Evolutionary conservation across 805 yeast species (phyloP).

Genomic region (Torulaspora delbrueckii): DNA sequence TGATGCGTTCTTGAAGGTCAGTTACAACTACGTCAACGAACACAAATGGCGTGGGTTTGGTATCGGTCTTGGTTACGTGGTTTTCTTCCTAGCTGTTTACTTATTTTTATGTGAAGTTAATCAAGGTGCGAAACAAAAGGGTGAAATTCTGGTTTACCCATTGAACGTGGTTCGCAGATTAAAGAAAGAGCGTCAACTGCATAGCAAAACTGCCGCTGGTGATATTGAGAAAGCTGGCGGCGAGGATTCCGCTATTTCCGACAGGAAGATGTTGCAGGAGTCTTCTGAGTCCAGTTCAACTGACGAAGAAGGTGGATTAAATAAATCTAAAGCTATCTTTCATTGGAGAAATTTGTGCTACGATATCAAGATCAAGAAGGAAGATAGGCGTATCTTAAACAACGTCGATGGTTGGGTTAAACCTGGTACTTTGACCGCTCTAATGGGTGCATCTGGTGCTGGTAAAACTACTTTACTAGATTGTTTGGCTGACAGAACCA

Average conservation of each 20-base stretch:
- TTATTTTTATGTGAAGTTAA: conserved; percentile 52
- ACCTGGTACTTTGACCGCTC: conserved; percentile 76
- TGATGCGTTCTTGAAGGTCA: conserved; percentile 40
- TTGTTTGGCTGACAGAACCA: conserved; percentile 64
- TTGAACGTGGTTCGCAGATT: conserved; percentile 43
- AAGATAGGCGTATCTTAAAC: conserved; percentile 54
- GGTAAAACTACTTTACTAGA: conserved; percentile 74
- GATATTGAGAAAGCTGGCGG: conserved; percentile 24
- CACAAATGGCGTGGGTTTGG: conserved; percentile 67
- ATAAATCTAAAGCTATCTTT: conserved; percentile 47
- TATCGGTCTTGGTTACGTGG: conserved; percentile 50
- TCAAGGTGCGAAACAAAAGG: conserved; percentile 61
- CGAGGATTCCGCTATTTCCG: conserved; percentile 13
- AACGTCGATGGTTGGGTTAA: conserved; percentile 79
- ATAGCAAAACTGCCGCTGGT: conserved; percentile 25
- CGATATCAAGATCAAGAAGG: conserved; percentile 58
- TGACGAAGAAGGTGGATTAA: conserved; percentile 30
- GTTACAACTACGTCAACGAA: conserved; percentile 42
- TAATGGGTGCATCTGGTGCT: conserved; percentile 77
- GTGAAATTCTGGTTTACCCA: conserved; percentile 64
- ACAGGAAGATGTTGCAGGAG: conserved; percentile 26
- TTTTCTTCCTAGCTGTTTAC: conserved; percentile 53
- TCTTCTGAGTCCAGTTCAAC: conserved; percentile 15
- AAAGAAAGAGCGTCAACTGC: conserved; percentile 37
- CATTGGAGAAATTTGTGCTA: conserved; percentile 76